Percentiles rank a stretch among this genome's conserved stretches.
Evolutionary conservation across 2,329 filamentous ascomycete species (phyloP).

Genomic region (Fusarium sp.): DNA sequence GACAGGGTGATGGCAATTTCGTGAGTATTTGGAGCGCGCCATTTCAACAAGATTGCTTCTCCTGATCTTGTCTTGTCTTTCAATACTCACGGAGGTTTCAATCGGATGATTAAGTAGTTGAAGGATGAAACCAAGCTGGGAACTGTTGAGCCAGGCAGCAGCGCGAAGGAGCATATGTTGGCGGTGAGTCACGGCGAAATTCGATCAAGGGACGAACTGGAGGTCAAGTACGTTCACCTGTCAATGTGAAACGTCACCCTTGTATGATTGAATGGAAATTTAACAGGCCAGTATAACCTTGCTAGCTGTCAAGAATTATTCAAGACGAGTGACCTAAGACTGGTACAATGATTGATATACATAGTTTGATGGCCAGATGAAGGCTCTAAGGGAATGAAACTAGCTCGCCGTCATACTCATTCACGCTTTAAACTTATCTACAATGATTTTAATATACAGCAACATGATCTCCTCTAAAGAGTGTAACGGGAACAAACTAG

Average conservation of each 20-base stretch:
- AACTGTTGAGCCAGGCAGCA: not conserved
- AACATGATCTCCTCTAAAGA: not conserved
- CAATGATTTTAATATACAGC: not conserved
- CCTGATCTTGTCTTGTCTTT: not conserved
- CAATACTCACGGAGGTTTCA: not conserved
- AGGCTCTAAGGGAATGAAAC: not conserved
- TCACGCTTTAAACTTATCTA: not conserved
- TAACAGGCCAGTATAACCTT: not conserved
- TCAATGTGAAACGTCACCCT: not conserved
- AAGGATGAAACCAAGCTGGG: not conserved
- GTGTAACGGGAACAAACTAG: not conserved
- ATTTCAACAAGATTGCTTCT: not conserved
- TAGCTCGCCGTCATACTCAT: not conserved
- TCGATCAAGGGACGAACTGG: not conserved
- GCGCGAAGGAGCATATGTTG: not conserved
- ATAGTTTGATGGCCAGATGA: not conserved
- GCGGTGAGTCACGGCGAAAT: not conserved
- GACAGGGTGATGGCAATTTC: not conserved
- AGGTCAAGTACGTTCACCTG: not conserved
- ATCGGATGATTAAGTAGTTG: not conserved
- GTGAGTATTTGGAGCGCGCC: not conserved
- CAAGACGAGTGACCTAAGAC: not conserved
- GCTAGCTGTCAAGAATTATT: not conserved
- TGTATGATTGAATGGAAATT: not conserved
- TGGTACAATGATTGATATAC: not conserved